A percentile compares a stretch with the other conserved stretches of the same genome.
These are phyloP conservation scores for Sporothrix pseudoabietina DNA, from an alignment of 2,329 filamentous ascomycete genomes.

Conservation along the genomic window DNA sequence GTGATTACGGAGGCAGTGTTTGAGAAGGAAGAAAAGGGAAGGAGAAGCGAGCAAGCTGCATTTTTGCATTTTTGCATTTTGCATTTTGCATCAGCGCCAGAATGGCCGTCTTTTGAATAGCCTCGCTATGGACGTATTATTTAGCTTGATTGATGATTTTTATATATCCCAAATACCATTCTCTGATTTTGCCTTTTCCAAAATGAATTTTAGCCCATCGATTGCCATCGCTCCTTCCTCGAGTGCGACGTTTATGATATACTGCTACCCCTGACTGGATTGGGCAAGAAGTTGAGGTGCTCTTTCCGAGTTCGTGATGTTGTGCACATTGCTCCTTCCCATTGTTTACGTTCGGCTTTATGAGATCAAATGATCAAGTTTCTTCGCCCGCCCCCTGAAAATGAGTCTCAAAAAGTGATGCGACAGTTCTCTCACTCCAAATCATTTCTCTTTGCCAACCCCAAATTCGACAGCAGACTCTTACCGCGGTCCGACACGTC, in stretches of 20 bases:
- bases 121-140: background rate
- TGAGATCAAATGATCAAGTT: background rate
- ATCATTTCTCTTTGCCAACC: no score
- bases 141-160: background rate
- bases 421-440: background rate
- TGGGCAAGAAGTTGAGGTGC: background rate
- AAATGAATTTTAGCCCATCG: background rate
- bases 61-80: background rate
- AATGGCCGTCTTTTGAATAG: background rate
- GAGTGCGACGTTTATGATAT: no score
- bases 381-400: background rate
- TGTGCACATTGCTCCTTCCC: background rate
- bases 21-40: background rate
- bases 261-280: background rate
- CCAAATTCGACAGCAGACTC: no score
- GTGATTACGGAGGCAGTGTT: background rate
- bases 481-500: background rate
- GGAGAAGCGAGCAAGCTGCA: background rate
- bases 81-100: background rate
- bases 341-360: constrained; percentile 2
- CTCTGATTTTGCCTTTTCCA: background rate
- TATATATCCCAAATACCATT: constrained; percentile 24
- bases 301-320: background rate
- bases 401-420: background rate
- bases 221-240: constrained; percentile 10